Base-by-base conservation (phyloP, 2,329 filamentous ascomycete species). In the Colletotrichum abscissum region DNA sequence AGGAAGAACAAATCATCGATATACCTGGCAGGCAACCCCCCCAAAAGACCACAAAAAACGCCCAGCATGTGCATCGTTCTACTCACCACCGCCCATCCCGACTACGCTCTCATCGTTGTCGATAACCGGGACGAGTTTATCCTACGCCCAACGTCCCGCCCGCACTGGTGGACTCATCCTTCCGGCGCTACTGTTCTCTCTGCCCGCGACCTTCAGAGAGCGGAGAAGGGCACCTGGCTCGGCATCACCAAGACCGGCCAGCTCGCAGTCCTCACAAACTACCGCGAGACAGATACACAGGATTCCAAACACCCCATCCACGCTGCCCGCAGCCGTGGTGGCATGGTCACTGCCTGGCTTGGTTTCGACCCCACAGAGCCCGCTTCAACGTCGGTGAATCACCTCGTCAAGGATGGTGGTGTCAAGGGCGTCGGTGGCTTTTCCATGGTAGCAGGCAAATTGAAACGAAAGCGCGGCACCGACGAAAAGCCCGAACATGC, bases 81-180 rank as follows among this genome's bases (percentile, higher is more conserved):
- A 58, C 85, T 94, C 72, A 94, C 93, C 30, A 95, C 93, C 22
- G 88, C 92, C 58, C 93, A 95, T 79, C 93, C 94, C 11, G 86
- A 89, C 76, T 95, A 95, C 82, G 88, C 92, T 30, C 87, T 95
- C 73, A 93, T 96, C 77, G 84, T 94, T 73, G 86, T 95, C 79
- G 91, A 95, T 83, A 96, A 96, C 81, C 90, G 94, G 77, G 94
- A 96, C 84, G 93, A 92, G 80, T 92, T 89, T 82, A 89, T 92
- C 75, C 85, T 92, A 16, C 87, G 91, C 33, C 91, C 91, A 4
- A 92, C 91, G 2, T 91, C 88, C 65, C 85, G 88, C 72, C 90
- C 90, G 7, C 87, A 91, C 80, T 92, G 90, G 90, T 92, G 90
- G 90, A 86, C 81, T 56, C 86, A 86, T 73, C 78, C 80, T 52